Evolutionary conservation across 352 stramenopile genomes (phyloP), one percentile per base, ranked within the genome.

Genomic region (Globisporangium parvum): DNA sequence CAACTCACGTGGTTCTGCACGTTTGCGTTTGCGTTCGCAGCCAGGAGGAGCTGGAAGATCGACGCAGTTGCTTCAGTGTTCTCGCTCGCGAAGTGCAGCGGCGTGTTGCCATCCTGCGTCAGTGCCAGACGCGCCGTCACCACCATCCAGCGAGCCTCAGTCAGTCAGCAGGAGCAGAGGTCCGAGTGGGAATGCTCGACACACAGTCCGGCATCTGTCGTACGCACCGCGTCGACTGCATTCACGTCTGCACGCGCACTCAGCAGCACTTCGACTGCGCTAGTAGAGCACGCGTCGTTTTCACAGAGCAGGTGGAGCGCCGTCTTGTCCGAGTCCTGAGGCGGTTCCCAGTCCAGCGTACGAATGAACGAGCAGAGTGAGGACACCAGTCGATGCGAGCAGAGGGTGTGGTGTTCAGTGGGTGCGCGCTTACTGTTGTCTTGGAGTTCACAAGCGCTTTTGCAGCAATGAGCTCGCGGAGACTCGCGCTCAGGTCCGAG

Each of bases 291-390:
- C 6, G 55, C 50, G 54, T 91, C 80, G 53, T 89, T 93, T 55
- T 86, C 80, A 55, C 80, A 91, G 20, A 93, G 59, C 20, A 90
- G 55, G 57, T 93, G 83, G 35, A 93, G 75, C 44, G 78, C 72
- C 2, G 77, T 71, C 53, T 84, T 84, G 50, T 70, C 68, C 24
- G 66, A 73, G 47, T 80, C 69, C 73, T 84, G 48, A 18, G 6
- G 39, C 41, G 54, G 20, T 45, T 8, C 18, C 15, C 39, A 45
- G 39, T 6, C 39, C 15, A 45, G 18, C 14, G 39, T 18, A 45
- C 12, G 39, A 45, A 21, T 8, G 39, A 45, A 1, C 39, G 9
- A 45, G 31, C 31, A 37, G 31, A 37, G 31, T 37, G 31, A 37
- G 31, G 11, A 1, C 31, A 11, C 31, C 31, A 37, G 31, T 49